Conservation (phyloP, 2,329 filamentous ascomycete genomes). For the Hypoxylon rubiginosum region DNA sequence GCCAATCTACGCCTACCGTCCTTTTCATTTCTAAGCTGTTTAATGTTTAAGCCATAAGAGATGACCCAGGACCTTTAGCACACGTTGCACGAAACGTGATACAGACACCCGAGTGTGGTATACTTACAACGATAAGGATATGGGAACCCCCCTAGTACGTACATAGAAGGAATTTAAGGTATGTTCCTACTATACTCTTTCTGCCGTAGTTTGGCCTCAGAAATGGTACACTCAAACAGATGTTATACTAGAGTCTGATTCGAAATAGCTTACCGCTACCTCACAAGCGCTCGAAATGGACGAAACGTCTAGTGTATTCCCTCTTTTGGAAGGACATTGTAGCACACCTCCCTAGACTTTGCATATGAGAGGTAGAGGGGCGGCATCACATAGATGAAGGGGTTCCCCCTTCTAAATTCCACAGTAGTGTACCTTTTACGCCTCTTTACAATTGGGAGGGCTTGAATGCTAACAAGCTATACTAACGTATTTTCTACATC, state of each 20-base stretch:
- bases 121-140: slow-evolving; percentile 16
- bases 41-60: background rate
- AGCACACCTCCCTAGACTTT: slow-evolving; percentile 33
- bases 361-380: slow-evolving; percentile 35
- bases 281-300: slow-evolving; percentile 30
- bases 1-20: slow-evolving; percentile 16
- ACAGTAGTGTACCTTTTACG: background rate
- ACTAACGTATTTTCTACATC: background rate
- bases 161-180: background rate
- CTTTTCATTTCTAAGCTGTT: slow-evolving; percentile 8
- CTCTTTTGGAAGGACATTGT: slow-evolving; percentile 39
- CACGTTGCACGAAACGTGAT: slow-evolving; percentile 30
- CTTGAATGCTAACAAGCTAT: too few species aligned
- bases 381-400: slow-evolving; percentile 46
- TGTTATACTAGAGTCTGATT: slow-evolving; percentile 20
- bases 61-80: slow-evolving; percentile 24
- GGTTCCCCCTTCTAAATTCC: slow-evolving; percentile 34
- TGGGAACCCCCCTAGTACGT: slow-evolving; percentile 8
- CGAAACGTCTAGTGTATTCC: slow-evolving; percentile 37
- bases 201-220: slow-evolving; percentile 19
- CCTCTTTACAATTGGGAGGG: slow-evolving; percentile 24
- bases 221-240: slow-evolving; percentile 14
- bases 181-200: background rate
- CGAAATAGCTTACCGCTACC: slow-evolving; percentile 11
- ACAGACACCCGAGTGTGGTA: slow-evolving; percentile 17